phyloP scores from a whole-genome alignment of 495 filamentous ascomycete species.

The Letharia columbiana region DNA sequence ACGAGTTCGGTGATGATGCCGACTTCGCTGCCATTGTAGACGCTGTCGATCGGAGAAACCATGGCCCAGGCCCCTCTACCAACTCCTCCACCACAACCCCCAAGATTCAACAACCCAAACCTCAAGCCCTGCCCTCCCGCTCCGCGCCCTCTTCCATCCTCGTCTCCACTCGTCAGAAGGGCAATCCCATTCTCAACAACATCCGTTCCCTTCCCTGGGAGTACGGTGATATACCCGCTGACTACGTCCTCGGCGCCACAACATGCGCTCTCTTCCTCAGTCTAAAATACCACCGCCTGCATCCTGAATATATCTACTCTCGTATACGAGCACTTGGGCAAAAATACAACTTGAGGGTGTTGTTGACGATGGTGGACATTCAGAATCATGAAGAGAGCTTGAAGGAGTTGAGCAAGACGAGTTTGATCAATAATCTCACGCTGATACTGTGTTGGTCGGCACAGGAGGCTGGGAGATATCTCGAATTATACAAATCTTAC shows the following conservation, averaged over 20 bases:
- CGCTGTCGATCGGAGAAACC: conserved; percentile 33
- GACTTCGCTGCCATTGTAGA: conserved; percentile 48
- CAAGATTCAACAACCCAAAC: conserved; percentile 77
- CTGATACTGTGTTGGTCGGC: conserved; percentile 90
- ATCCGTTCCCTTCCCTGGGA: conserved; percentile 87
- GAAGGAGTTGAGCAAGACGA: conserved; percentile 78
- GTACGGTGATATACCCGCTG: conserved; percentile 87
- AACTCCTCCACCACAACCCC: conserved; percentile 26
- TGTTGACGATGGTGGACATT: conserved; percentile 90
- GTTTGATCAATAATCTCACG: conserved; percentile 85
- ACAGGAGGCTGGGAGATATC: conserved; percentile 82
- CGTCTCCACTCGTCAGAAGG: conserved; percentile 81
- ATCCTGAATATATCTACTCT: conserved; percentile 96
- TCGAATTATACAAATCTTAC: conserved; percentile 88
- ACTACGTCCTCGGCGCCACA: conserved; percentile 81
- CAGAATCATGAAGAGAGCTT: conserved; percentile 72
- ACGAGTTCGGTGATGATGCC: conserved; percentile 52
- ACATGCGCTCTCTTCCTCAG: conserved; percentile 90
- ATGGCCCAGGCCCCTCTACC: conserved; percentile 28
- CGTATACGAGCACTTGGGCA: conserved; percentile 71
- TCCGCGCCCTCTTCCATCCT: conserved; percentile 68
- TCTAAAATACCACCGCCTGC: conserved; percentile 93
- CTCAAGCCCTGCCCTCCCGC: conserved; percentile 64
- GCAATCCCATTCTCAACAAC: conserved; percentile 83
- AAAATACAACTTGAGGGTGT: conserved; percentile 73